Evolutionary conservation across 345 rosid genomes (phyloP).

Genomic region (Ricinus communis): DNA sequence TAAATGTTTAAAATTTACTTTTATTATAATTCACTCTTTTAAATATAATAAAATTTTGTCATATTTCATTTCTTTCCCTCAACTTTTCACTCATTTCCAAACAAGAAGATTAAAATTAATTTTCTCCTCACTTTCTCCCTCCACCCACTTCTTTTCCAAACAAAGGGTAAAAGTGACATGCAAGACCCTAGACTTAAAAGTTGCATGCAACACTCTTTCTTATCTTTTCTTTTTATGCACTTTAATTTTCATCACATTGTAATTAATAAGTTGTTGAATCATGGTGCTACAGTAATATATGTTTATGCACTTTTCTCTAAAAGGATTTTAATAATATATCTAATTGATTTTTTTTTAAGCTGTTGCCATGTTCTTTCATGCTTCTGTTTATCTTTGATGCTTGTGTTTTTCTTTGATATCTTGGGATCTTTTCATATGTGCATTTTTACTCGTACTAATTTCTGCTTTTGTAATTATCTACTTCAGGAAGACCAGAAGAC

Average conservation of each 20-base stretch:
- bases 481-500: conserved; percentile 85
- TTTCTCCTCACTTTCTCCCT: no score
- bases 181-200: background rate
- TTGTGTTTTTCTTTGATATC: background rate
- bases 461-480: conserved; percentile 10
- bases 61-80: no score
- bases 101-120: no score
- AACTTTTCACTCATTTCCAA: no score
- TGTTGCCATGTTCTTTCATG: background rate
- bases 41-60: no score
- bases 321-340: background rate
- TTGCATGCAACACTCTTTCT: background rate
- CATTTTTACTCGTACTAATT: conserved; percentile 4
- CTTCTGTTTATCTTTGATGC: background rate
- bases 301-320: background rate
- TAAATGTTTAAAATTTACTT: no score
- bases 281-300: background rate
- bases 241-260: background rate
- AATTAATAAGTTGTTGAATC: background rate
- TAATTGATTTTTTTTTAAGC: background rate
- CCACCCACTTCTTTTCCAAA: no score
- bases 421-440: background rate
- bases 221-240: background rate
- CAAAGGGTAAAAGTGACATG: no score
- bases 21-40: no score